Evolutionary conservation across 1,284 basidiomycete genomes (phyloP).

Genomic region (Porphyrellus sp.): DNA sequence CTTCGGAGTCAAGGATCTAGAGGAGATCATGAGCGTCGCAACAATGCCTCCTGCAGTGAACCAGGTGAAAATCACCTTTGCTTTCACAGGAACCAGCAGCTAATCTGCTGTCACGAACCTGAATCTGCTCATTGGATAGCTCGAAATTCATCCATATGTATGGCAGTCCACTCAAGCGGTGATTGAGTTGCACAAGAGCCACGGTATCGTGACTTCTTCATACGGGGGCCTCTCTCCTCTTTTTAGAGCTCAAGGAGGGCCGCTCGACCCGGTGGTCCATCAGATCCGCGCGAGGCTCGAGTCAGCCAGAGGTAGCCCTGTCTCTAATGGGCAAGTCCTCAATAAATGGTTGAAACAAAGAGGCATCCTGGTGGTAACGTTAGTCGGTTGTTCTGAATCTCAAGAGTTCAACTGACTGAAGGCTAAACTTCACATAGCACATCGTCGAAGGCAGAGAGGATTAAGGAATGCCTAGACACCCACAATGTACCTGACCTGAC

Average conservation of each 20-base stretch:
- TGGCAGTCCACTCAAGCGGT: conserved; percentile 6
- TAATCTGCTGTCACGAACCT: not conserved
- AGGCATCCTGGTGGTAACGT: conserved; percentile 61
- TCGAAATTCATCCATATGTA: conserved; percentile 1
- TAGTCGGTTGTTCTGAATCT: conserved; percentile 1
- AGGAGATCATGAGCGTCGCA: not conserved
- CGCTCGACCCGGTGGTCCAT: not conserved
- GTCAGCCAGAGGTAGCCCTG: conserved; percentile 35
- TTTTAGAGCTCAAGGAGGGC: not conserved
- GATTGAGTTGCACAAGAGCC: conserved; percentile 42
- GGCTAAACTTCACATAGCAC: conserved; percentile 38
- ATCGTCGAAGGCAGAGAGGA: conserved; percentile 59
- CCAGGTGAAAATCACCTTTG: not conserved
- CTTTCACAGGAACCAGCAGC: not conserved
- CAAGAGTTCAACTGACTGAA: not conserved
- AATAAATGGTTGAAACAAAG: conserved; percentile 57
- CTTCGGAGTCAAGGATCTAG: not conserved
- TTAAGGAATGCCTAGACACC: conserved; percentile 59
- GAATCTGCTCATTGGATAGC: no score
- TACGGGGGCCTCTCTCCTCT: conserved; percentile 62
- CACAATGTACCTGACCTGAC: conserved; percentile 49
- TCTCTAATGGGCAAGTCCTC: conserved; percentile 51
- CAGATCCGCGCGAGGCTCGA: not conserved
- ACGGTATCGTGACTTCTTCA: conserved; percentile 62
- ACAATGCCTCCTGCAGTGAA: not conserved